Percentiles rank a stretch among this genome's conserved stretches.
Evolutionary conservation across 2,329 filamentous ascomycete genomes (phyloP).

Genomic region (Aspergillus sp.): DNA sequence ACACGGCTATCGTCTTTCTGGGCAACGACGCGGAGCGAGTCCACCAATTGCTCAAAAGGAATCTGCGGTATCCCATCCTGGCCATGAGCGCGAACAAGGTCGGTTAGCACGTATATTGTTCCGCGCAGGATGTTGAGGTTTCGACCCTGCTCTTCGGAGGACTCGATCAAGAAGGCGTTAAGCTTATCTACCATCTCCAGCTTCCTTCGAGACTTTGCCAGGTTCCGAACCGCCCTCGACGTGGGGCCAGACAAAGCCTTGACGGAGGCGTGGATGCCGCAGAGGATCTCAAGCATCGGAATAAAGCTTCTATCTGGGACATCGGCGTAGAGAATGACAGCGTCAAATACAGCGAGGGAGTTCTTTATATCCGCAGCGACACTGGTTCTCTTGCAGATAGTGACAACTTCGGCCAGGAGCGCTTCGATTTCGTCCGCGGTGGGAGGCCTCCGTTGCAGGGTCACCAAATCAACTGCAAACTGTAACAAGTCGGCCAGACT

Average conservation of each 20-base stretch:
- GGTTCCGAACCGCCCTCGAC: slow-evolving; percentile 32
- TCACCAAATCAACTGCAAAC: slow-evolving; percentile 34
- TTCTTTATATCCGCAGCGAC: slow-evolving; percentile 35
- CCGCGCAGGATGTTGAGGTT: slow-evolving; percentile 34
- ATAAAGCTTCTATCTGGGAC: slow-evolving; percentile 30
- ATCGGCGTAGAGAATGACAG: slow-evolving; percentile 33
- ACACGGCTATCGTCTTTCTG: slow-evolving; percentile 30
- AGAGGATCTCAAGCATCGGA: slow-evolving; percentile 32
- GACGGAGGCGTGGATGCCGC: slow-evolving; percentile 37
- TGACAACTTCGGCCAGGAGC: slow-evolving; percentile 30
- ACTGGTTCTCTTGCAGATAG: slow-evolving; percentile 33
- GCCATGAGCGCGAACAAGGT: slow-evolving; percentile 31
- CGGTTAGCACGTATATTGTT: slow-evolving; percentile 31
- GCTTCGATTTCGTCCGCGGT: slow-evolving; percentile 26
- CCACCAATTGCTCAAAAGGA: slow-evolving; percentile 27
- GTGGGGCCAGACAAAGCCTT: slow-evolving; percentile 35
- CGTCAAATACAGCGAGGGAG: slow-evolving; percentile 32
- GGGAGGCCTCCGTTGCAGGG: slow-evolving; percentile 31
- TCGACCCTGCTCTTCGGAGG: slow-evolving; percentile 23
- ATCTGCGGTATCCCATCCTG: slow-evolving; percentile 30
- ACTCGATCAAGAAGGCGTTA: slow-evolving; percentile 27
- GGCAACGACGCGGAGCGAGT: slow-evolving; percentile 24
- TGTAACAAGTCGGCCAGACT: slow-evolving; percentile 31
- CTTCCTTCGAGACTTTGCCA: slow-evolving; percentile 31
- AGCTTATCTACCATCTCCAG: slow-evolving; percentile 31